Base-by-base conservation (phyloP, 2,329 filamentous ascomycete species). In the Gaeumannomyces tritici region DNA sequence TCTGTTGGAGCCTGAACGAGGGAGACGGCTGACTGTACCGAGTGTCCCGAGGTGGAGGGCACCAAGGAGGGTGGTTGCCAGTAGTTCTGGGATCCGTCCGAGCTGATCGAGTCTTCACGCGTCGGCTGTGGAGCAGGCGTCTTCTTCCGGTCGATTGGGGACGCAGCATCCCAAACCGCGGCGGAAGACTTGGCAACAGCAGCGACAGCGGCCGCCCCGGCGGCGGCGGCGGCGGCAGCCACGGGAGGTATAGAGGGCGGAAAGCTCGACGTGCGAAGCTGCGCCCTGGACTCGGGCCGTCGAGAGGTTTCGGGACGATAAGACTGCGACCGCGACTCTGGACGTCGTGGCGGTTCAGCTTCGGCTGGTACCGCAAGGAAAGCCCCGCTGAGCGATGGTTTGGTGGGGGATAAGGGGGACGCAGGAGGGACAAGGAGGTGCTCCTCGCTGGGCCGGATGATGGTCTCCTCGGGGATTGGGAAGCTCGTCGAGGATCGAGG, bases 1-100 rank as follows among this genome's bases (percentile, higher is more conserved):
- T 83, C 80, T 64, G 88, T 81, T 0, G 82, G 83, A 67, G 81
- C 83, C 7, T 81, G 79, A 55, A 82, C 76, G 66, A 80, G 84
- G 1, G 79, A 75, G 4, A 78, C 76, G 27, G 80, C 69, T 7
- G 76, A 73, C 54, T 75, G 71, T 60, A 73, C 68, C 18, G 29
- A 13, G 9, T 57, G 21, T 4, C n/a, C 54, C 26, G 31, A 15
- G 47, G 13, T 51, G 7, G 26, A 29, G 3, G 28, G 29, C 24
- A 13, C 51, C 29, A 24, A 9, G 18, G 28, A 8, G 62, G 69
- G 66, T 59, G 77, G 78, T 51, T 80, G 77, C 79, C 81, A 84
- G 28, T 73, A 59, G 31, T 21, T 26, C 58, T 59, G 58, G 9
- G 60, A 56, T n/a, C 51, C 54, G 31, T 56, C 21, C 12, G 60